These are phyloP conservation scores for Xerocomus minutiporus DNA, from an alignment of 1,284 basidiomycete genomes.

Conservation along the genomic window DNA sequence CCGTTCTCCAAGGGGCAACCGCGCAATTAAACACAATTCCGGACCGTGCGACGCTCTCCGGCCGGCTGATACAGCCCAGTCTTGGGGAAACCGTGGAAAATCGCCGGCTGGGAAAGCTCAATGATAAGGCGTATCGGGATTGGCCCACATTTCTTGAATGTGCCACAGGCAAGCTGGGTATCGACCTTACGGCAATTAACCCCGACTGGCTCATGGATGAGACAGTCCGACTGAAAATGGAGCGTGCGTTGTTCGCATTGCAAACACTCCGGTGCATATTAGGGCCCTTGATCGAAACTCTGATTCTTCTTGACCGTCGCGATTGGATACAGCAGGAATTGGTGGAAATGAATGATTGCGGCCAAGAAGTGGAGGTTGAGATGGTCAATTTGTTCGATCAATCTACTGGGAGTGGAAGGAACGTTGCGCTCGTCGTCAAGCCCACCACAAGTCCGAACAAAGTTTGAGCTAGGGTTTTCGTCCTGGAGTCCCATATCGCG, in stretches of 20 bases:
- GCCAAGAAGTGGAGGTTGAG: constrained; percentile 35
- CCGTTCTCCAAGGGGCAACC: constrained; percentile 17
- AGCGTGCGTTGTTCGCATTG: constrained; percentile 39
- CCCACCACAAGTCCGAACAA: constrained; percentile 16
- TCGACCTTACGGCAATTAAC: constrained; percentile 27
- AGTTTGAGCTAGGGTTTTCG: constrained; percentile 1
- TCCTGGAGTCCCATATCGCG: neutral
- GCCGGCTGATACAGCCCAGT: constrained; percentile 15
- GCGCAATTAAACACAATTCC: neutral
- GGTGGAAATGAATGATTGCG: constrained; percentile 23
- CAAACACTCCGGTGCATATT: constrained; percentile 49
- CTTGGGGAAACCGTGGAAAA: constrained; percentile 37
- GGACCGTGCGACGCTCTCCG: constrained; percentile 2
- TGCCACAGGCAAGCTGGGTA: constrained; percentile 38
- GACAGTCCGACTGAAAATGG: constrained; percentile 25
- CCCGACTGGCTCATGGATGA: constrained; percentile 28
- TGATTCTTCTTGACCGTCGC: constrained; percentile 46
- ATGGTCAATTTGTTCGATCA: constrained; percentile 66
- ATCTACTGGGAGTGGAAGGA: constrained; percentile 58
- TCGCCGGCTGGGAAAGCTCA: constrained; percentile 46
- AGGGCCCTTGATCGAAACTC: constrained; percentile 47
- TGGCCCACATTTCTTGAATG: constrained; percentile 44
- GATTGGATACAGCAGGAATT: constrained; percentile 43
- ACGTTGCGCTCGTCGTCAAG: constrained; percentile 52
- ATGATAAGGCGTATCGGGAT: constrained; percentile 40